Conservation (phyloP, 805 yeast species). For the Brettanomyces custersianus region DNA sequence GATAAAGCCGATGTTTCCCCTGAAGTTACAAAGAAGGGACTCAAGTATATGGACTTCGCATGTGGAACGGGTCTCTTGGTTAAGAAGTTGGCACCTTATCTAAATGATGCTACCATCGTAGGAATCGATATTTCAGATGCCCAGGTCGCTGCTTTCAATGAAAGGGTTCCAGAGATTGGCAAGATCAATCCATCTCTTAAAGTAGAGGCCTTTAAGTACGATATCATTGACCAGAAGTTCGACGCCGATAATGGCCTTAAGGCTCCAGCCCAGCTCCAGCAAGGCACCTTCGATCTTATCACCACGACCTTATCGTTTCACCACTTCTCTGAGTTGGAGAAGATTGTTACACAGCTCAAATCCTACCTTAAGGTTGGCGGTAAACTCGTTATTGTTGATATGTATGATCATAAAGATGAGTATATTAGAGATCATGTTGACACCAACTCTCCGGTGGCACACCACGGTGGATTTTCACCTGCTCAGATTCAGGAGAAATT, state of each 20-base stretch:
- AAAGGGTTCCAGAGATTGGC: constrained; percentile 14
- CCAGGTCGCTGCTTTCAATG: constrained; percentile 10
- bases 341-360: constrained; percentile 24
- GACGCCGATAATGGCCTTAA: constrained; percentile 3
- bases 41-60: constrained; percentile 30
- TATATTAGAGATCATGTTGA: constrained; percentile 2
- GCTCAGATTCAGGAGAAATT: constrained; percentile 1
- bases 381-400: constrained; percentile 28
- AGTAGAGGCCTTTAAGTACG: constrained; percentile 7
- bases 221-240: constrained; percentile 11
- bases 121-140: constrained; percentile 30
- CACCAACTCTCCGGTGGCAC: constrained; percentile 5
- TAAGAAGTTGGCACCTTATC: constrained; percentile 23
- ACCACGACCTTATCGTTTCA: constrained; percentile 31
- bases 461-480: constrained; percentile 8
- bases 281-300: constrained; percentile 24
- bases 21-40: constrained; percentile 3
- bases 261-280: constrained; percentile 6
- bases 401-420: constrained; percentile 22
- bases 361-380: constrained; percentile 27
- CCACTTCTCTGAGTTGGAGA: constrained; percentile 27
- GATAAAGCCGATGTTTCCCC: neutral
- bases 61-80: constrained; percentile 35
- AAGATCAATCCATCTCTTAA: constrained; percentile 8
- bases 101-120: constrained; percentile 18